phyloP scores from a whole-genome alignment of 2,329 filamentous ascomycete genomes.

The Albifimbria verrucaria region DNA sequence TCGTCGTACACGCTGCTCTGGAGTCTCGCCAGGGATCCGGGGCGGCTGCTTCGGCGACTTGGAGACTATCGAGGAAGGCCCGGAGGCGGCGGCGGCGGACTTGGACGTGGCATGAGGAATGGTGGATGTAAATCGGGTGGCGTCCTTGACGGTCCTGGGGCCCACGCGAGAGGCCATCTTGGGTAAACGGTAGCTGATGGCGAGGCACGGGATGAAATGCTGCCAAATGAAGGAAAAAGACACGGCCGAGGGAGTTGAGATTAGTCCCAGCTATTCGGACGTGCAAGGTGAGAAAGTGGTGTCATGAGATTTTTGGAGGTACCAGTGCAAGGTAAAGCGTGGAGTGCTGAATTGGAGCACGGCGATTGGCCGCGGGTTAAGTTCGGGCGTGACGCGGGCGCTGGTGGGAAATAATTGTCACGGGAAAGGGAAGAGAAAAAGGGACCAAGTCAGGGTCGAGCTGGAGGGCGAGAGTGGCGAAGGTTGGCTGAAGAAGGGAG shows the following conservation, averaged over 20 bases:
- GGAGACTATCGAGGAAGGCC: slow-evolving; percentile 8
- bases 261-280: slow-evolving; percentile 3
- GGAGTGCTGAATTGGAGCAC: slow-evolving; percentile 21
- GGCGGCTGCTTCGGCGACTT: slow-evolving; percentile 17
- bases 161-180: slow-evolving; percentile 40
- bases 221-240: too few species aligned
- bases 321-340: slow-evolving; percentile 10
- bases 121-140: slow-evolving; percentile 64
- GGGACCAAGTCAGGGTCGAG: slow-evolving; percentile 8
- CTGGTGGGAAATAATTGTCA: background rate
- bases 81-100: slow-evolving; percentile 34
- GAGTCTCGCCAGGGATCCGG: slow-evolving; percentile 51
- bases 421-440: slow-evolving; percentile 18
- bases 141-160: slow-evolving; percentile 71
- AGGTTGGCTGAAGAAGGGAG: background rate
- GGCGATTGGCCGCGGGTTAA: slow-evolving; percentile 34
- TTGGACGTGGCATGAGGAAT: slow-evolving; percentile 65
- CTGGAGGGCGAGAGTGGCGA: background rate
- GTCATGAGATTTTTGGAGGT: slow-evolving; percentile 35
- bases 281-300: slow-evolving; percentile 23
- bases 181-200: too few species aligned
- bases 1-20: slow-evolving; percentile 66
- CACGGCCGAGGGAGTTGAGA: too few species aligned
- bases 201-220: too few species aligned
- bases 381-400: slow-evolving; percentile 25